A percentile compares a stretch with the other conserved stretches of the same genome.
Conservation (phyloP, 139 green algal genomes). For the Coelastrella sp. region DNA sequence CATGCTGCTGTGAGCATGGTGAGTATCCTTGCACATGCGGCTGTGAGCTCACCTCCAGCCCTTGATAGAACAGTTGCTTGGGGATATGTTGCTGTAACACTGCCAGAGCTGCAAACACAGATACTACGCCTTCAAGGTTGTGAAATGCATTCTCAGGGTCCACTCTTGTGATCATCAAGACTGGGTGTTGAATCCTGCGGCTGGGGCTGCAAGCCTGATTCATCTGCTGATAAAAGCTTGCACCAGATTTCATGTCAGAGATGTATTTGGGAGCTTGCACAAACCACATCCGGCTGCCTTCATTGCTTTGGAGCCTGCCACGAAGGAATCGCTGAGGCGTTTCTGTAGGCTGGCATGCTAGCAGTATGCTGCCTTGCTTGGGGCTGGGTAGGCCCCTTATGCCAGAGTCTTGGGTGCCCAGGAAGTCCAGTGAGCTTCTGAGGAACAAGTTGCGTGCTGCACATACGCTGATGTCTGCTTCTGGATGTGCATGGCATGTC, state of each 20-base stretch:
- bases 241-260: not conserved
- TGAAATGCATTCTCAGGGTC: conserved; percentile 48
- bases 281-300: conserved; percentile 26
- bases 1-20: not conserved
- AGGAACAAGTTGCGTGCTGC: conserved; percentile 12
- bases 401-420: not conserved
- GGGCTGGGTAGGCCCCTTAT: not conserved
- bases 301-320: conserved; percentile 38
- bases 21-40: not conserved
- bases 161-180: conserved; percentile 5
- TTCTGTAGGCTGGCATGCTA: conserved; percentile 11
- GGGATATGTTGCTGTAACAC: conserved; percentile 15
- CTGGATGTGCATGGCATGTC: conserved; percentile 42
- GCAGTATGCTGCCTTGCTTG: conserved; percentile 30
- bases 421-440: conserved; percentile 11
- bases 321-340: conserved; percentile 5
- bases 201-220: not conserved
- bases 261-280: conserved; percentile 13
- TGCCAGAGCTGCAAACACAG: conserved; percentile 39
- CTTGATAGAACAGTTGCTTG: not conserved
- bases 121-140: conserved; percentile 26
- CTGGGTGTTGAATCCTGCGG: conserved; percentile 7
- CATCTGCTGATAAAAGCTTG: not conserved
- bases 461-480: conserved; percentile 30
- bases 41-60: conserved; percentile 4